Percentiles rank a stretch among this genome's conserved stretches.
phyloP scores from a whole-genome alignment of 495 filamentous ascomycete species.

The Echria macrotheca region DNA sequence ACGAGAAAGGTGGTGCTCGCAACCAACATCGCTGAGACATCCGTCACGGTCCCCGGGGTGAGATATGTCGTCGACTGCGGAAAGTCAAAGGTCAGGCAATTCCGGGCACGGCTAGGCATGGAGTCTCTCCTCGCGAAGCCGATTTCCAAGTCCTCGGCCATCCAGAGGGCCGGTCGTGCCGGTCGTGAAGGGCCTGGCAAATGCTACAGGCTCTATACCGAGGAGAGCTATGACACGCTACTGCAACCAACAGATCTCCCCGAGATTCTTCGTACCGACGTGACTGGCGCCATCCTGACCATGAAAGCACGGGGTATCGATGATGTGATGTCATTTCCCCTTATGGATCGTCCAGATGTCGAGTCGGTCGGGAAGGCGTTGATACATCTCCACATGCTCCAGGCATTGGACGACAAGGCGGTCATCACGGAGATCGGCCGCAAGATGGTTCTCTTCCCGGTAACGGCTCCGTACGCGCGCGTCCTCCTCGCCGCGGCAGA shows the following conservation, averaged over 20 bases:
- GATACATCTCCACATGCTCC: slow-evolving; percentile 69
- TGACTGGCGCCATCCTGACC: slow-evolving; percentile 77
- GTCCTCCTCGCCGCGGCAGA: slow-evolving; percentile 77
- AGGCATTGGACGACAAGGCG: slow-evolving; percentile 67
- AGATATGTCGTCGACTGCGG: slow-evolving; percentile 89
- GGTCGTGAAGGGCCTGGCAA: slow-evolving; percentile 87
- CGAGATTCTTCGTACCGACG: slow-evolving; percentile 86
- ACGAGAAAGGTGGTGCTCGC: slow-evolving; percentile 87
- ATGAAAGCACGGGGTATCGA: slow-evolving; percentile 91
- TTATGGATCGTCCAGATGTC: slow-evolving; percentile 73
- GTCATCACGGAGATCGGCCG: slow-evolving; percentile 66
- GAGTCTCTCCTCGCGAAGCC: slow-evolving; percentile 88
- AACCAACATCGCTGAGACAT: slow-evolving; percentile 98
- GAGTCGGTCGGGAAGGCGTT: slow-evolving; percentile 80
- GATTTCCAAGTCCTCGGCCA: slow-evolving; percentile 88
- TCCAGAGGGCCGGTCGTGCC: slow-evolving; percentile 87
- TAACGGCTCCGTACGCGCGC: slow-evolving; percentile 74
- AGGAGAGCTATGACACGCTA: slow-evolving; percentile 64
- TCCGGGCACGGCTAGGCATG: slow-evolving; percentile 74
- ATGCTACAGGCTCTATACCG: slow-evolving; percentile 86
- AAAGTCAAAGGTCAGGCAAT: slow-evolving; percentile 91
- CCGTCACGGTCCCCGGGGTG: slow-evolving; percentile 91
- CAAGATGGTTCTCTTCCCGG: slow-evolving; percentile 75
- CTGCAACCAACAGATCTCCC: slow-evolving; percentile 74
- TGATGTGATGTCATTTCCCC: slow-evolving; percentile 76